These are phyloP conservation scores for Torulaspora quercuum DNA, from an alignment of 805 yeast genomes.

Conservation along the genomic window DNA sequence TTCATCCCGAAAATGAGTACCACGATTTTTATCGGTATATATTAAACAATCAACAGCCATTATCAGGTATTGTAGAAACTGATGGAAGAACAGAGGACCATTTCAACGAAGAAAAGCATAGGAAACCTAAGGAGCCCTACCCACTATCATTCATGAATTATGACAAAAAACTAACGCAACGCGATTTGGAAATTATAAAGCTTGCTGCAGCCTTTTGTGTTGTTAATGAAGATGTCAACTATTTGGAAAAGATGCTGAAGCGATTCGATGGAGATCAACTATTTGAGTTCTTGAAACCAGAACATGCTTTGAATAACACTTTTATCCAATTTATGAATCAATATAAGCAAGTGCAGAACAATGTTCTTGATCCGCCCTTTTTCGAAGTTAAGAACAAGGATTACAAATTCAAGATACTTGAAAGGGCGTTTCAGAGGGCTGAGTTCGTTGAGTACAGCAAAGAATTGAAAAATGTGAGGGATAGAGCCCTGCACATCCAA, in stretches of 20 bases:
- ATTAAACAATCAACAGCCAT: not conserved
- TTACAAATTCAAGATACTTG: slow-evolving; percentile 40
- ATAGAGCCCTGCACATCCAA: slow-evolving; percentile 35
- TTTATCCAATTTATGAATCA: slow-evolving; percentile 53
- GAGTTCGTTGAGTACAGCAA: slow-evolving; percentile 43
- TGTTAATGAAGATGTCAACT: slow-evolving; percentile 49
- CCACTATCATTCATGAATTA: slow-evolving; percentile 31
- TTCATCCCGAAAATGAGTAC: slow-evolving; percentile 52
- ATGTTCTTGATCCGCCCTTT: slow-evolving; percentile 17
- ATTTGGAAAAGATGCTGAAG: slow-evolving; percentile 40
- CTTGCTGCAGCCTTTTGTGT: slow-evolving; percentile 69
- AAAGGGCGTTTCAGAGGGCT: slow-evolving; percentile 54
- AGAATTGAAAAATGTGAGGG: slow-evolving; percentile 38
- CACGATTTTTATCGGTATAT: slow-evolving; percentile 48
- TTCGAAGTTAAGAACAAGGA: slow-evolving; percentile 29
- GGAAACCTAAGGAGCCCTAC: slow-evolving; percentile 27
- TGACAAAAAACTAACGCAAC: slow-evolving; percentile 44
- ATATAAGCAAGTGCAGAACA: slow-evolving; percentile 43
- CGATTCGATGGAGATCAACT: slow-evolving; percentile 44
- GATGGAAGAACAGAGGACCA: not conserved
- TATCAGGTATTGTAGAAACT: too few species aligned
- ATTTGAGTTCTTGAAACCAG: slow-evolving; percentile 60
- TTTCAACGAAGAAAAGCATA: slow-evolving; percentile 18
- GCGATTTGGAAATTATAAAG: slow-evolving; percentile 68
- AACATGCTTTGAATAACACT: slow-evolving; percentile 57